Base-by-base conservation (phyloP, 2,329 filamentous ascomycete genomes). In the Knufia petricola region DNA sequence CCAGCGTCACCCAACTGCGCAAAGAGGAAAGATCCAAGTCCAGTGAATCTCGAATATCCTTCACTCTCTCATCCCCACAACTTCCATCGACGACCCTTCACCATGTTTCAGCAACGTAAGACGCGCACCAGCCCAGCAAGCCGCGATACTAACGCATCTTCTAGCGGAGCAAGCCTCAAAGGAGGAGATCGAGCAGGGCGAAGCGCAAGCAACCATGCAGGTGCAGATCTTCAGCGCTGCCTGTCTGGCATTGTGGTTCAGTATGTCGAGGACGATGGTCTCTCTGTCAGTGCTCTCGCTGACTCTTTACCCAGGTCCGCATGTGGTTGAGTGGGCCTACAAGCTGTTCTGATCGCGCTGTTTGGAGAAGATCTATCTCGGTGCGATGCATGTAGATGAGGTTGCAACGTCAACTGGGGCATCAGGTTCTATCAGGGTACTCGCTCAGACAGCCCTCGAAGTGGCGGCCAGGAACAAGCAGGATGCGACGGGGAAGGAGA, bases 181-280 rank as follows among this genome's bases (percentile, higher is more conserved):
- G 59, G 67, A 68, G 60, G 66, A 71, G 59, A 65, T 72, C 61
- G 69, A 71, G 59, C 72, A 71, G 60, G 77, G 81, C 64, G 64
- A 70, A 37, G 68, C 74, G 58, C 44, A 47, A 47, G 78, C 78
- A 21, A 63, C 62, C 48, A 64, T 69, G 55, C 76, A 76, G 38
- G 68, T 82, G 58, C 73, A 74, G 61, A 69, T 70, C 61, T 76
- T 75, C 43, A 61, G 75, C 50, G 69, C 69, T 38, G 71, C 73
- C 48, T 77, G 75, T 56, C 62, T 76, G 44, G 63, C 79, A 23
- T 71, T 82, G 43, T 82, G 82, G 65, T 69, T 82, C 44, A 80
- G 79, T 82, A 72, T 54, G 77, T 28, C 26, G 26, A 28, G 26
- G 12, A 6, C 6, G 26, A 12, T 28, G 26, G 6, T 28, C 6